These are phyloP conservation scores for Jacaranda copaia DNA, from an alignment of 257 asterid genomes.

Conservation along the genomic window DNA sequence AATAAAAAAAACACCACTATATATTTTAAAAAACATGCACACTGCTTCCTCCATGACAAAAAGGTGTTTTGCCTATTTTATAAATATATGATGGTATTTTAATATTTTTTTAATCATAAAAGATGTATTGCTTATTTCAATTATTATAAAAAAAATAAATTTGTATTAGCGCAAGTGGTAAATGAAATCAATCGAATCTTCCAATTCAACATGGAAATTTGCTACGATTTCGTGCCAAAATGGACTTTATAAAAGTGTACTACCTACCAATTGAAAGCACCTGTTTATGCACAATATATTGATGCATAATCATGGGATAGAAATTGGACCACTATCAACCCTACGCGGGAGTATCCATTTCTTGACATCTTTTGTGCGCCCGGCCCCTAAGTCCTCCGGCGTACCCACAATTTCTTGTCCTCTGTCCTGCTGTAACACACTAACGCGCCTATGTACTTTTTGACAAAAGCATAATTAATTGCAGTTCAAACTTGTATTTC, in stretches of 20 bases:
- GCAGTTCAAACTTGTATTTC: background rate
- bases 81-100: no score
- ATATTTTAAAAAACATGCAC: no score
- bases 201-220: no score
- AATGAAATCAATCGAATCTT: no score
- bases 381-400: background rate
- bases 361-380: no score
- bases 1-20: no score
- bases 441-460: constrained; percentile 16
- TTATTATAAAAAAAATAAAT: no score
- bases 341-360: constrained; percentile 3
- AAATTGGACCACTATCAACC: constrained; percentile 15
- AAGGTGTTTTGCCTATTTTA: no score
- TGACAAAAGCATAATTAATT: background rate
- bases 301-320: background rate
- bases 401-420: constrained; percentile 24
- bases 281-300: background rate
- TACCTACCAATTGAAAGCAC: background rate
- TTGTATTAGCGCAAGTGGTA: no score
- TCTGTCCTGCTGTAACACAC: constrained; percentile 34
- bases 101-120: no score
- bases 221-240: background rate
- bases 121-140: no score
- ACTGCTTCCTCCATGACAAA: no score
- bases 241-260: background rate